These are phyloP conservation scores for Boehmeria nivea DNA, from an alignment of 306 rosid genomes.

Conservation along the genomic window DNA sequence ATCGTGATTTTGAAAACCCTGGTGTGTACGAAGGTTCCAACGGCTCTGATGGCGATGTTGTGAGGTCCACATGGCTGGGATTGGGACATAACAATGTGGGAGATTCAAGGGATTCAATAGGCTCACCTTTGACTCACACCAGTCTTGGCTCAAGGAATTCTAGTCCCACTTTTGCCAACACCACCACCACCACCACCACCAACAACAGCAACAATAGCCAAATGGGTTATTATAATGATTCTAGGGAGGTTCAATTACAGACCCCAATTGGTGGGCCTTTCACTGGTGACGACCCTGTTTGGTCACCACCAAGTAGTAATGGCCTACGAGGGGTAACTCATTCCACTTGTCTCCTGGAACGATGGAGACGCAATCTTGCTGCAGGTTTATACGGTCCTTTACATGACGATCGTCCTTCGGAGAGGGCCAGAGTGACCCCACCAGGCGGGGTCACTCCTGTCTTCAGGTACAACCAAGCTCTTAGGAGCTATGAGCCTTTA, in stretches of 20 bases:
- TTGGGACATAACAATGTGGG: constrained; percentile 15
- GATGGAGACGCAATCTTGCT: too few relatives aligned
- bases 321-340: too few relatives aligned
- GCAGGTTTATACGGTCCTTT: constrained; percentile 16
- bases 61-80: constrained; percentile 11
- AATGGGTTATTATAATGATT: constrained; percentile 3
- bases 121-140: constrained; percentile 11
- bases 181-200: neutral
- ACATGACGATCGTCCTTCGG: neutral
- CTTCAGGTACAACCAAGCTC: constrained; percentile 18
- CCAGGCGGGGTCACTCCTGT: too few relatives aligned
- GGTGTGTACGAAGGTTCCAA: constrained; percentile 10
- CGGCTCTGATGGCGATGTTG: too few relatives aligned
- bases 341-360: too few relatives aligned
- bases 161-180: constrained; percentile 18
- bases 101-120: constrained; percentile 15
- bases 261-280: constrained; percentile 20
- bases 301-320: constrained; percentile 7
- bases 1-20: constrained; percentile 26
- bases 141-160: constrained; percentile 16
- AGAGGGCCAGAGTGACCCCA: constrained; percentile 9
- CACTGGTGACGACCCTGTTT: constrained; percentile 16
- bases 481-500: constrained; percentile 22
- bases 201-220: constrained; percentile 10
- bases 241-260: constrained; percentile 17